Base-by-base conservation (phyloP, 192 early-diverging fungal genomes). In the Chytriomyces confervae region DNA sequence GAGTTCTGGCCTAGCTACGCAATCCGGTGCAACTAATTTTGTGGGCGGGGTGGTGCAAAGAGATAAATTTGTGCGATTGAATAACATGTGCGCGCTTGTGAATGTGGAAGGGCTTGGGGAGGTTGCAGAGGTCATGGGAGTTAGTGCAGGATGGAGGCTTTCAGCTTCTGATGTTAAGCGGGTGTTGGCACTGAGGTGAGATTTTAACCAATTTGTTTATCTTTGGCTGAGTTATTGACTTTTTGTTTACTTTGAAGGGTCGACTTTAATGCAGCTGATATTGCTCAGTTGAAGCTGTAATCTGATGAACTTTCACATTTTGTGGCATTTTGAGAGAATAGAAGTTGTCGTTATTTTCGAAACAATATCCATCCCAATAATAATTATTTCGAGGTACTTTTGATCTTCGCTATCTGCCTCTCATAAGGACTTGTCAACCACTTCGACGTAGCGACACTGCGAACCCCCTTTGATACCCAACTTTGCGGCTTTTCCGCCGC, bases 71-170 rank as follows among this genome's bases (percentile, higher is more conserved):
- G 88, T 93, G 4, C 84, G 95, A 24, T 85, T 99, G 20, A 89
- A 89, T 51, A 96, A 97, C 77, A 94, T 95, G 76, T 88, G 94
- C 27, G 93, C 90, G 18, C 61, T 97, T 43, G 79, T 99, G 49
- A 95, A 92, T 24, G 79, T 96, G 67, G 96, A 97, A 78, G 83
- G 78, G 24, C 86, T 90, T 6, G 83, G 83, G n/a, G 94, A 95
- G 78, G 85, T 94, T 10, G 80, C 87, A 61, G 93, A 95, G 24
- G 87, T 89, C 36, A 91, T 91, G 92, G 90, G 90, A 20, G 83
- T 82, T 51, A 86, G 88, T 46, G 82, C 87, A 48, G 90, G 89
- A 7, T 95, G 93, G 94, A 83, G 91, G 51, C 69, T 95, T 43
- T 91, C 89, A 23, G 88, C 84, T 9, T 79, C 79, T 2, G 94